Conservation (phyloP, 768 basidiomycete genomes). For the Amanita phalloides region DNA sequence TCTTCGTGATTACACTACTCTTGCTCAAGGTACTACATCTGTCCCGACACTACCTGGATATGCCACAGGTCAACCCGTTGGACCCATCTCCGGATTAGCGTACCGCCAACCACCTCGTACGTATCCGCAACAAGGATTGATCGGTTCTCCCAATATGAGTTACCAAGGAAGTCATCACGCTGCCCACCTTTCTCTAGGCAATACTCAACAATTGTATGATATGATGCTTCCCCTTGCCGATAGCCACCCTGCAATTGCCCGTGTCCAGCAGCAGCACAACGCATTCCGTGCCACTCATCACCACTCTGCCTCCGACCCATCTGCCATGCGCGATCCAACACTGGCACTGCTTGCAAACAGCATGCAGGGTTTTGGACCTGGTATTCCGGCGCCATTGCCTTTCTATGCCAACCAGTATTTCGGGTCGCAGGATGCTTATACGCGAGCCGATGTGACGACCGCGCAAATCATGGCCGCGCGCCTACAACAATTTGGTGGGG, state of each 20-base stretch:
- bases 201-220: constrained; percentile 70
- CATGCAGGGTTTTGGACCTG: constrained; percentile 50
- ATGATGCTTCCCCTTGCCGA: constrained; percentile 62
- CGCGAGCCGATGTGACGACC: constrained; percentile 37
- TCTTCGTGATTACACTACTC: constrained; percentile 43
- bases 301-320: constrained; percentile 77
- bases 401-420: constrained; percentile 57
- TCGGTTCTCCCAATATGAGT: constrained; percentile 43
- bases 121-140: constrained; percentile 42
- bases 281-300: constrained; percentile 68
- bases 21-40: constrained; percentile 22
- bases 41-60: constrained; percentile 31
- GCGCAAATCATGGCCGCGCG: constrained; percentile 50
- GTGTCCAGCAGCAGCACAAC: constrained; percentile 72
- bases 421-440: constrained; percentile 45
- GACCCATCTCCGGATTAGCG: constrained; percentile 26
- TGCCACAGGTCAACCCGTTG: constrained; percentile 42
- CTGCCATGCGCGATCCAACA: constrained; percentile 61
- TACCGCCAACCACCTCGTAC: constrained; percentile 58
- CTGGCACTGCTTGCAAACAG: constrained; percentile 49
- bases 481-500: constrained; percentile 53
- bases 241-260: constrained; percentile 55
- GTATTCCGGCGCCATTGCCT: constrained; percentile 30
- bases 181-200: constrained; percentile 62
- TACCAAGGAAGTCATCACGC: constrained; percentile 45